Conservation (phyloP, 306 rosid genomes). For the Cyamopsis tetragonoloba region DNA sequence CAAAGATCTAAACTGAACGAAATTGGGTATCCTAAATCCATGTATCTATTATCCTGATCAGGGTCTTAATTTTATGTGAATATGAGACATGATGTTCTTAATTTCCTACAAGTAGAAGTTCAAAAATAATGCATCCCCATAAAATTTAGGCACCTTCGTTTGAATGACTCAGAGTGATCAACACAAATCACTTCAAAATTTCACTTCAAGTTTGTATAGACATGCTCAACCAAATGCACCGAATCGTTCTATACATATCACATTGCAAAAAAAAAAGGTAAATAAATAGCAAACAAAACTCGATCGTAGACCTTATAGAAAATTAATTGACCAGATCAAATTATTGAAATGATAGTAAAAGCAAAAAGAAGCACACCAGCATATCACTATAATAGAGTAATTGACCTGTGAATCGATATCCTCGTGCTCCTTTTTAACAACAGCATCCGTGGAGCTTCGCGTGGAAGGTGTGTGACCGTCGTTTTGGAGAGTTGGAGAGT, state of each 20-base stretch:
- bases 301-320: background rate
- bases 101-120: too few relatives aligned
- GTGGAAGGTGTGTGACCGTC: background rate
- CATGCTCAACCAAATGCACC: background rate
- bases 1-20: too few relatives aligned
- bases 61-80: too few relatives aligned
- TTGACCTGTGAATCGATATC: slow-evolving; percentile 35
- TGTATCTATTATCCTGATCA: too few relatives aligned
- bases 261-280: background rate
- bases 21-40: too few relatives aligned
- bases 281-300: too few relatives aligned
- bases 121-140: background rate
- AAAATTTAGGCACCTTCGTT: background rate
- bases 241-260: background rate
- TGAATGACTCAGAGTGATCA: background rate
- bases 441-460: slow-evolving; percentile 16
- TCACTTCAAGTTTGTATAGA: background rate
- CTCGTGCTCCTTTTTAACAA: slow-evolving; percentile 23
- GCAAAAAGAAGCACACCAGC: background rate
- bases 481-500: background rate
- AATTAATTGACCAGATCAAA: background rate
- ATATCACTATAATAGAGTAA: background rate
- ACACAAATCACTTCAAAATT: background rate
- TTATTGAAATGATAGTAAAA: background rate
- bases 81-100: too few relatives aligned